A percentile compares a stretch with the other conserved stretches of the same genome.
phyloP scores from a whole-genome alignment of 257 asterid species.

The Oldenlandia corymbosa region DNA sequence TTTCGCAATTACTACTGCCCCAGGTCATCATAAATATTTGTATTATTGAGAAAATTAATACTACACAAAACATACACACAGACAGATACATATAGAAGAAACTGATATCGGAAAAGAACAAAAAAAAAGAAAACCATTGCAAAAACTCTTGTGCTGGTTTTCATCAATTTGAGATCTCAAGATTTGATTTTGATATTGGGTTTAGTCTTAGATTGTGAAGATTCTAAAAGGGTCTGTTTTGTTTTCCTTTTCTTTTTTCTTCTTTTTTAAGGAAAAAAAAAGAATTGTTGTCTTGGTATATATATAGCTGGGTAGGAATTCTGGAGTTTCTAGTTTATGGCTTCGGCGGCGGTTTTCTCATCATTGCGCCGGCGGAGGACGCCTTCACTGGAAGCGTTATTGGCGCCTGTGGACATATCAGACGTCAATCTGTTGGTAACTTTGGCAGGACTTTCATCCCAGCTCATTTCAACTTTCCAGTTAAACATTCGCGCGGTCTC shows the following conservation, averaged over 20 bases:
- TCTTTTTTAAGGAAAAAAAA: too few species aligned
- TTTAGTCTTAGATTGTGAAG: conserved; percentile 25
- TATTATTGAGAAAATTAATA: neutral
- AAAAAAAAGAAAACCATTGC: neutral
- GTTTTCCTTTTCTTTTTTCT: neutral
- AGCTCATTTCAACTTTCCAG: conserved; percentile 45
- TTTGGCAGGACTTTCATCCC: conserved; percentile 42
- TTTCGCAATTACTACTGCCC: conserved; percentile 12
- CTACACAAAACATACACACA: conserved; percentile 1
- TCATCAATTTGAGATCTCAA: conserved; percentile 1
- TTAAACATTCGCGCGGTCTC: conserved; percentile 23
- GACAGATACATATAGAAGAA: too few species aligned
- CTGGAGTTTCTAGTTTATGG: conserved; percentile 41
- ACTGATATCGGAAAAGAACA: too few species aligned
- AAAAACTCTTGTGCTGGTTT: neutral
- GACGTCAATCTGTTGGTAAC: conserved; percentile 49
- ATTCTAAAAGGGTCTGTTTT: conserved; percentile 11
- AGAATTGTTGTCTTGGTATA: too few species aligned
- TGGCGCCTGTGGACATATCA: conserved; percentile 74
- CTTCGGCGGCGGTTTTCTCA: conserved; percentile 78
- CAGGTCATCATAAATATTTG: neutral
- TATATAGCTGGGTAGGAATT: too few species aligned
- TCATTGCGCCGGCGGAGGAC: conserved; percentile 83
- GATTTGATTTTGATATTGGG: neutral
- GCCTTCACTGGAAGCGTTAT: conserved; percentile 74